Base-by-base conservation (phyloP, 495 filamentous ascomycete genomes). In the Podospora anserina region DNA sequence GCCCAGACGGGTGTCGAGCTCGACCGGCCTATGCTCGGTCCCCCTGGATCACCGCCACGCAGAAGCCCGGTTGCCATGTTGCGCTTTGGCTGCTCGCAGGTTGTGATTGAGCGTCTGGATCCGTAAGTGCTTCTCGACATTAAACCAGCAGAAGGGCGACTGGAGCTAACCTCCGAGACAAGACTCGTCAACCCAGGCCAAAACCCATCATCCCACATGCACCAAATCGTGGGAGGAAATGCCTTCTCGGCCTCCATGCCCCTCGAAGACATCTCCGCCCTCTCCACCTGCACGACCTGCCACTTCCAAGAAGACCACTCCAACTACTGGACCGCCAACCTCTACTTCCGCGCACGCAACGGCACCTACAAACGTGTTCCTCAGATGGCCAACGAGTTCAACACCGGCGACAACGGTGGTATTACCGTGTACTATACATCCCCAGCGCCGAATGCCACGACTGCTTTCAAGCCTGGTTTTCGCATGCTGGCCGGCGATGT, bases 401-500 rank as follows among this genome's bases (percentile, higher is more conserved):
- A 70, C 28, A 19, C 16, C 5, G 69, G 69, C 3, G 59, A 67
- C 1, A 75, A 75, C 27, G 81, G 80, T 28, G 81, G 80, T 19
- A 76, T 82, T 71, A 79, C 75, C 0, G 77, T 82, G n/a, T 83
- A 83, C 74, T 82, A 82, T 69, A 79, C 77, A 27, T 64, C 77
- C 5, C 71, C 75, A 23, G 61, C 27, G 18, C 61, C 72, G 16
- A 79, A 73, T 16, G 78, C 81, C 61, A 84, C 81, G 0, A 84
- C 81, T 0, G 82, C 81, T 53, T 84, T 84, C 67, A 67, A 74
- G 53, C 76, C 81, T 28, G 88, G 87, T 27, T 89, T 91, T 75
- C 91, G 90, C 68, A 93, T 94, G 89, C 70, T 93, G 16, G 84
- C 88, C 56, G 92, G 92, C 49, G 81, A 90, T 72, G 81, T 88